Evolutionary conservation across 2,329 filamentous ascomycete genomes (phyloP).

Genomic region (Penicillium occitanis): DNA sequence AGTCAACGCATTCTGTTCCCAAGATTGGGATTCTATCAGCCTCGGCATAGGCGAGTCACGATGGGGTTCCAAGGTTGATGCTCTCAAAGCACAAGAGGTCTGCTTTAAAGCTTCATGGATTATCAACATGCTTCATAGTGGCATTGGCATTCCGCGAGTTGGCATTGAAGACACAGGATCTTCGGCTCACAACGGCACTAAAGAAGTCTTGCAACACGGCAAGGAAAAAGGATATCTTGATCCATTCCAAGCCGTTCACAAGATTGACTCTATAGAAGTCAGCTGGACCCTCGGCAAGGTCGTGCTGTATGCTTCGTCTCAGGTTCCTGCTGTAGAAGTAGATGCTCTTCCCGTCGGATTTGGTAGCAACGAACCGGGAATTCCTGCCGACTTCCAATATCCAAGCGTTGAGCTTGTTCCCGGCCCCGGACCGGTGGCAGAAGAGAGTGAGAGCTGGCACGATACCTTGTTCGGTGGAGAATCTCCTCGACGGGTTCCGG

Average conservation of each 20-base stretch:
- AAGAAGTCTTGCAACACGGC: conserved; percentile 65
- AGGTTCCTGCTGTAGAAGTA: conserved; percentile 66
- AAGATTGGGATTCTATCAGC: conserved; percentile 76
- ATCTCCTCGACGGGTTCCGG: conserved; percentile 67
- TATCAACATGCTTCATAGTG: conserved; percentile 93
- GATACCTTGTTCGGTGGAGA: conserved; percentile 64
- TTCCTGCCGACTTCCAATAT: conserved; percentile 78
- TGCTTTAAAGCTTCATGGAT: conserved; percentile 99
- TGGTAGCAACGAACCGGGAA: conserved; percentile 72
- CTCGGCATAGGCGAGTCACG: conserved; percentile 63
- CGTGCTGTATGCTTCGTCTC: conserved; percentile 88
- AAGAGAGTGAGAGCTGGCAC: conserved; percentile 57
- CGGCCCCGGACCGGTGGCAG: conserved; percentile 32
- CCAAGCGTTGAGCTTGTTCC: conserved; percentile 51
- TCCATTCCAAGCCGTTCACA: conserved; percentile 89
- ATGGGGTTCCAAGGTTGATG: conserved; percentile 73
- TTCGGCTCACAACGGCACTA: conserved; percentile 67
- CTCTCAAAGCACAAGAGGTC: conserved; percentile 74
- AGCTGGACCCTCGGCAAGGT: conserved; percentile 98
- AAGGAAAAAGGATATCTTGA: conserved; percentile 75
- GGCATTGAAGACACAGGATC: conserved; percentile 66
- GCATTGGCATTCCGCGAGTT: conserved; percentile 86
- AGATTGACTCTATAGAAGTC: conserved; percentile 86
- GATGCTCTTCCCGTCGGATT: conserved; percentile 80
- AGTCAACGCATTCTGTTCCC: conserved; percentile 80